Conservation (phyloP, 306 rosid species). For the Prunus campanulata region DNA sequence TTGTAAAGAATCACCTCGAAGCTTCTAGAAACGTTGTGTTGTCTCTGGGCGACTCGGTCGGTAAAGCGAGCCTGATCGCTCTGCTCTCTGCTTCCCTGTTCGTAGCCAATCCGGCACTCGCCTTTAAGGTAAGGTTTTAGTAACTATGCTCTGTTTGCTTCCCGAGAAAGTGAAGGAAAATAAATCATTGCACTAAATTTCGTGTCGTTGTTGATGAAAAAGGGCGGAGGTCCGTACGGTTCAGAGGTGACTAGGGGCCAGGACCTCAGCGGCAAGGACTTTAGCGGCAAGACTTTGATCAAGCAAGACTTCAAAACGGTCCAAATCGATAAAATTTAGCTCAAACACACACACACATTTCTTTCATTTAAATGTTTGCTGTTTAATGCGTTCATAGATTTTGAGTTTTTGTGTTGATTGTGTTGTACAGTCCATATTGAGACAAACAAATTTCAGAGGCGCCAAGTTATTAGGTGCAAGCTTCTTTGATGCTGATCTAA, state of each 20-base stretch:
- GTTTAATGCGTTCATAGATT: not conserved
- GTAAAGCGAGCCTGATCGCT: conserved; percentile 60
- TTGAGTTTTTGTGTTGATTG: not conserved
- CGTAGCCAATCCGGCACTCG: conserved; percentile 70
- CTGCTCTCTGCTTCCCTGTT: conserved; percentile 72
- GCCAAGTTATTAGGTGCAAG: conserved; percentile 89
- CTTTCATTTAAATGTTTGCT: not conserved
- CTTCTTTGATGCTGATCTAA: conserved; percentile 95
- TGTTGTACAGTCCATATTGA: conserved; percentile 61
- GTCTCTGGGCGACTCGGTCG: conserved; percentile 41
- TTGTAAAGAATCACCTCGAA: conserved; percentile 30
- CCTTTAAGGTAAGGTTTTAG: conserved; percentile 54
- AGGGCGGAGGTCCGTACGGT: conserved; percentile 98
- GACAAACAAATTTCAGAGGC: conserved; percentile 86
- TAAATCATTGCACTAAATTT: not conserved
- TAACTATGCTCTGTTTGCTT: not conserved
- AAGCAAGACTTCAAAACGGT: conserved; percentile 98
- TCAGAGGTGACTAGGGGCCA: conserved; percentile 89
- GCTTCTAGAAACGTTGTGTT: conserved; percentile 29
- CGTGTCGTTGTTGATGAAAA: conserved; percentile 5
- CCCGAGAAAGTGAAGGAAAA: conserved; percentile 10
- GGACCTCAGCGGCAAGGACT: conserved; percentile 85
- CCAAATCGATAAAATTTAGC: not conserved
- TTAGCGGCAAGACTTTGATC: conserved; percentile 83
- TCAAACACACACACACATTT: not conserved